Conservation (phyloP, 2,329 filamentous ascomycete genomes). For the Curvularia sp. region DNA sequence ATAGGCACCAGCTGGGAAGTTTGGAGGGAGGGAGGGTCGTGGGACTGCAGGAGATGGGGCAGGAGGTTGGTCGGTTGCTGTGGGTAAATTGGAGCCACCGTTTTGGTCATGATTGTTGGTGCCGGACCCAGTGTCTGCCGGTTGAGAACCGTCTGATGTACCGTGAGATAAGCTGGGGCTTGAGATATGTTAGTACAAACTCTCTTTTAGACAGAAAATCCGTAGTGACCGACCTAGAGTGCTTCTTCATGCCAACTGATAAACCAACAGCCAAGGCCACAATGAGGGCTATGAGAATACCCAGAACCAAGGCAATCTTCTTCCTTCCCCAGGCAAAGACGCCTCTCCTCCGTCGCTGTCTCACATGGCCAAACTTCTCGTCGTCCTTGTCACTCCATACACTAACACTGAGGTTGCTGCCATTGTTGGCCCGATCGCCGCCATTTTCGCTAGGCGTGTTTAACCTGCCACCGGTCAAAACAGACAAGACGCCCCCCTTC, state of each 20-base stretch:
- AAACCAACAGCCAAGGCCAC: slow-evolving; percentile 51
- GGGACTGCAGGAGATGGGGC: slow-evolving; percentile 28
- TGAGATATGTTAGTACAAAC: slow-evolving; percentile 10
- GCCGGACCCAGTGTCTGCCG: background rate
- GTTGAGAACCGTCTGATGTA: slow-evolving; percentile 1
- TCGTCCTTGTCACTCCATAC: slow-evolving; percentile 48
- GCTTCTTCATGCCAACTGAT: slow-evolving; percentile 53
- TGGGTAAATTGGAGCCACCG: slow-evolving; percentile 11
- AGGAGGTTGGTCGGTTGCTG: slow-evolving; percentile 18
- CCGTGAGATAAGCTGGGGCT: slow-evolving; percentile 5
- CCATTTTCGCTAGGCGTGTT: slow-evolving; percentile 42
- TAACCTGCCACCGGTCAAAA: slow-evolving; percentile 32
- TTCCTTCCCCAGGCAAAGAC: slow-evolving; percentile 51
- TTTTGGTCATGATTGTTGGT: background rate
- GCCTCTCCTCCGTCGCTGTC: slow-evolving; percentile 34
- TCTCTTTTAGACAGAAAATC: background rate
- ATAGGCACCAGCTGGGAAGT: slow-evolving; percentile 70
- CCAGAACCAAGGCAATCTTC: slow-evolving; percentile 46
- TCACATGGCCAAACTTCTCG: slow-evolving; percentile 42
- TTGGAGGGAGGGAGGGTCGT: slow-evolving; percentile 28
- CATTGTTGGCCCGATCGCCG: slow-evolving; percentile 35
- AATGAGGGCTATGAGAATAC: slow-evolving; percentile 44
- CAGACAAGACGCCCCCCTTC: slow-evolving; percentile 28
- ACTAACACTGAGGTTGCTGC: slow-evolving; percentile 45
- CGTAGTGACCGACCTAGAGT: slow-evolving; percentile 28